Base-by-base conservation (phyloP, 371 early-diverging fungal species). In the Coemansia sp. region DNA sequence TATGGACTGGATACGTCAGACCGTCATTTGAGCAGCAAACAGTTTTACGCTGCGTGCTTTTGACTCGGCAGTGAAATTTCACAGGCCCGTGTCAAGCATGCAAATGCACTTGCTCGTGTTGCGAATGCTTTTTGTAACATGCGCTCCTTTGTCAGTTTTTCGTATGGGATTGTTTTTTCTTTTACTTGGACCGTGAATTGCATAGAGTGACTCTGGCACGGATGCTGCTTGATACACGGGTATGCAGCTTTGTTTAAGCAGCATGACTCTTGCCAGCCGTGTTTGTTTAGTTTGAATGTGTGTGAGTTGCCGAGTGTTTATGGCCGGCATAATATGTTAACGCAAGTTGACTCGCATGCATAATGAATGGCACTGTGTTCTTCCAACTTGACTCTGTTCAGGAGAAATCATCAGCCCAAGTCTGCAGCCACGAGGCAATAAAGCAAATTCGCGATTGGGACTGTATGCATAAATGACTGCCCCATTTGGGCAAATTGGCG, bases 311-410 rank as follows among this genome's bases (percentile, higher is more conserved):
- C 44, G 44, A n/a, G 6, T 5, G n/a, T 44, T 44, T n/a, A 44
- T 44, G 44, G 44, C 5, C 44, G 14, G 44, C 44, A n/a, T n/a
- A n/a, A 54, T 54, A 28, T 18, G 55, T 18, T 54, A 25, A 54
- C 55, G 55, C 55, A 54, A 54, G 28, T 25, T 25, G 44, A 28
- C 14, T n/a, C 55, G 30, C 30, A 30, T 54, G 55, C 55, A 54
- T 54, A 2, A 54, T 28, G 28, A 54, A 54, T 44, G 44, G 44
- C 44, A n/a, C 44, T n/a, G 44, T 11, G 37, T 37, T 44, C 44
- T 44, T 44, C n/a, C 16, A 16, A 44, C n/a, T 44, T 44, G 55
- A 25, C 25, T 54, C 55, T 23, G 53, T 16, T n/a, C 55, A 54
- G 16, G 26, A 25, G 28, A 28, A 25, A 28, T 18, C 20, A 52